These are phyloP conservation scores for Aspergillus unguis DNA, from an alignment of 2,329 filamentous ascomycete species.

Conservation along the genomic window DNA sequence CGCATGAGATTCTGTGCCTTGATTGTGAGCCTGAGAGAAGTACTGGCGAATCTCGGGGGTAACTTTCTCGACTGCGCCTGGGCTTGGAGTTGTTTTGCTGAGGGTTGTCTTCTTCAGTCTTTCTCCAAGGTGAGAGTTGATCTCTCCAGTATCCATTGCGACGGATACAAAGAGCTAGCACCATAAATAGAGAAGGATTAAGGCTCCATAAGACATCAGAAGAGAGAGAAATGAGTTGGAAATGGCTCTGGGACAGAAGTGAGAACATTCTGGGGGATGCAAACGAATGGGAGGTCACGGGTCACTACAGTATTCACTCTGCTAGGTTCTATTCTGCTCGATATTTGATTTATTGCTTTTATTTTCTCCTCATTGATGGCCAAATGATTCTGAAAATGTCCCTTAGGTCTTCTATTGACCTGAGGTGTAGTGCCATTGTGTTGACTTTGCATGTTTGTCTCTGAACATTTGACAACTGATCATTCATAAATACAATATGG, in stretches of 20 bases:
- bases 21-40: constrained; percentile 19
- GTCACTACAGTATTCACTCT: too few relatives aligned
- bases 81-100: not conserved
- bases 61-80: constrained; percentile 8
- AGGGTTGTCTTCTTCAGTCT: not conserved
- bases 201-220: not conserved
- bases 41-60: constrained; percentile 33
- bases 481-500: too few relatives aligned
- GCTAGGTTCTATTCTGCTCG: too few relatives aligned
- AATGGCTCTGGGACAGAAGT: not conserved
- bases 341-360: too few relatives aligned
- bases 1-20: constrained; percentile 29
- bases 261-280: not conserved
- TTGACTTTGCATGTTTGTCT: too few relatives aligned
- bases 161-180: too few relatives aligned
- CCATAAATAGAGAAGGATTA: not conserved
- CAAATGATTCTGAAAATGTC: too few relatives aligned
- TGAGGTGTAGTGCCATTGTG: too few relatives aligned
- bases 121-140: not conserved
- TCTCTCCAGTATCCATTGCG: not conserved
- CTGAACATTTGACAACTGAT: too few relatives aligned
- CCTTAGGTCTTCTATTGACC: too few relatives aligned
- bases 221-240: not conserved
- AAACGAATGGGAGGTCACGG: not conserved
- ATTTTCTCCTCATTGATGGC: too few relatives aligned